phyloP scores from a whole-genome alignment of 2,329 filamentous ascomycete genomes.

The Sporothrix pseudoabietina region DNA sequence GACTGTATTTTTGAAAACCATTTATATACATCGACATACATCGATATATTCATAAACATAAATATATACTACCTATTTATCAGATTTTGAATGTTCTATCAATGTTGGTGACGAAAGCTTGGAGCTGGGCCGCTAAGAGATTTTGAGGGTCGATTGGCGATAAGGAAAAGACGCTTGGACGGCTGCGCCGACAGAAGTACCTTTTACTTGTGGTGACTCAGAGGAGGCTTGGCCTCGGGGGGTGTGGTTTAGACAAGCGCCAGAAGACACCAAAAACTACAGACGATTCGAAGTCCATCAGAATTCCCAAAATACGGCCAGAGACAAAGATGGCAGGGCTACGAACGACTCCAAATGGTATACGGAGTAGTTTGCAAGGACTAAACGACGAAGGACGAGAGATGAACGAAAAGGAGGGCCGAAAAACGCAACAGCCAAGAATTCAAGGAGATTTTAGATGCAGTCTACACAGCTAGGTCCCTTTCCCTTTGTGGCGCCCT shows the following conservation, averaged over 20 bases:
- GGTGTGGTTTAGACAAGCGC: conserved; percentile 3
- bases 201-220: conserved; percentile 1
- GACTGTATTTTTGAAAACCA: background rate
- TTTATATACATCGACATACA: background rate
- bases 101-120: too few relatives aligned
- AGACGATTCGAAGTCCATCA: background rate
- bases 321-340: background rate
- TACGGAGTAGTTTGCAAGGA: background rate
- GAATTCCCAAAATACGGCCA: background rate
- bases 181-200: background rate
- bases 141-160: background rate
- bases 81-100: background rate
- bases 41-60: background rate
- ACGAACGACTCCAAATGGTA: background rate
- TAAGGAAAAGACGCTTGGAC: background rate
- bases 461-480: background rate
- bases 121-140: background rate
- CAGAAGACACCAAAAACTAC: background rate
- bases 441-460: background rate
- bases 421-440: background rate
- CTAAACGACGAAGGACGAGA: background rate
- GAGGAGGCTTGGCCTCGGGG: background rate
- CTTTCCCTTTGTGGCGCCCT: background rate
- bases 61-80: background rate
- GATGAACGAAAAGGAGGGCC: background rate